A percentile compares a stretch with the other conserved stretches of the same genome.
Evolutionary conservation across 371 early-diverging fungal genomes (phyloP).

Genomic region (Lichtheimia corymbifera): DNA sequence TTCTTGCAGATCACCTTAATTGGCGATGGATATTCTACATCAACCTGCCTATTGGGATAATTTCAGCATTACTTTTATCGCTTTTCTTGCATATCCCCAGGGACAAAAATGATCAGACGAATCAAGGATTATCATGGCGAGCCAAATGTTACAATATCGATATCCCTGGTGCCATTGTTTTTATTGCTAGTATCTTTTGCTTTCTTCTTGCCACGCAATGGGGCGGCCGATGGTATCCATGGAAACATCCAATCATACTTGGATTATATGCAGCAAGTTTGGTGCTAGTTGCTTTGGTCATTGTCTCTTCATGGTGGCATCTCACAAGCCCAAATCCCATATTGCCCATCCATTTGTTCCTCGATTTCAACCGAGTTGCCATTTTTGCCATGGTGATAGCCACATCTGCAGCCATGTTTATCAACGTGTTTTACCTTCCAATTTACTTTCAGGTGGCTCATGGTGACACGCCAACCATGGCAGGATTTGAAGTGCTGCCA

Average conservation of each 20-base stretch:
- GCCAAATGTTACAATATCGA: conserved; percentile 17
- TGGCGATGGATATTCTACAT: conserved; percentile 55
- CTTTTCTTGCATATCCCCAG: conserved; percentile 6
- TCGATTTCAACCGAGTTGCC: conserved; percentile 40
- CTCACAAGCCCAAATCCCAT: conserved; percentile 31
- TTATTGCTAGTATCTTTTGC: conserved; percentile 39
- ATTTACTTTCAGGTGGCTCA: conserved; percentile 79
- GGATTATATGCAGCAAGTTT: conserved; percentile 20
- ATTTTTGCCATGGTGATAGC: conserved; percentile 47
- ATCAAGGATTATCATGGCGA: conserved; percentile 17
- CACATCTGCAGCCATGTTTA: conserved; percentile 53
- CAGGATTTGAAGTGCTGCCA: conserved; percentile 67
- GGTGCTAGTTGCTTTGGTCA: conserved; percentile 29
- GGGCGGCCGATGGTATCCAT: conserved; percentile 62
- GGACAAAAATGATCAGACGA: conserved; percentile 23
- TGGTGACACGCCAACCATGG: conserved; percentile 49
- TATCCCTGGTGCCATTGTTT: conserved; percentile 29
- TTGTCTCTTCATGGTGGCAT: conserved; percentile 23
- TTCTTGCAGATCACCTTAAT: conserved; percentile 30
- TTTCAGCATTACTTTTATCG: conserved; percentile 13
- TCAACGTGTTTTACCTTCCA: conserved; percentile 64
- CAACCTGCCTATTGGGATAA: conserved; percentile 25
- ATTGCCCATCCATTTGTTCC: conserved; percentile 50
- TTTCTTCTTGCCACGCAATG: conserved; percentile 62
- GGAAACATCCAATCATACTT: conserved; percentile 53